Evolutionary conservation across 495 filamentous ascomycete genomes (phyloP), one percentile per base, ranked within the genome.

Genomic region (Hypoxylon perforatum): DNA sequence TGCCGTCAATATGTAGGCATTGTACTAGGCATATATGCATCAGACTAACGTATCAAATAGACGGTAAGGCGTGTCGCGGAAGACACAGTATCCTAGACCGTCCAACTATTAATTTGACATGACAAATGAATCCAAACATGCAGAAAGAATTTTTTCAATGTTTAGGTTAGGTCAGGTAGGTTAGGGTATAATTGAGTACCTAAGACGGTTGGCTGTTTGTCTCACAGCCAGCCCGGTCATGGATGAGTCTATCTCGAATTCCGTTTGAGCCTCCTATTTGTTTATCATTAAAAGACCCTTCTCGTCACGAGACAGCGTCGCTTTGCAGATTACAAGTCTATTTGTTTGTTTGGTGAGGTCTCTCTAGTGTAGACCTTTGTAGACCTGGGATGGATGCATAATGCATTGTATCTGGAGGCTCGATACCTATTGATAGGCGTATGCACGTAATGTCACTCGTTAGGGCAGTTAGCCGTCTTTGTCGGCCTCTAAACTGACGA

Each of bases 291-390:
- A 45, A 11, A n/a, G n/a, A 9, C 22, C 23, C 30, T 42, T 30
- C 55, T 63, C 42, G 48, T 58, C 54, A 57, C 54, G 45, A 59
- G 41, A 25, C 45, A 38, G 46, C 36, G 19, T 25, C n/a, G 52
- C 52, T 12, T 55, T 41, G 52, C 9, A 45, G 22, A 41, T 18
- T 14, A 35, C 30, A n/a, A 12, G 42, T 52, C 39, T 61, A 64
- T 69, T 69, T 69, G 51, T 61, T 69, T 69, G 66, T 64, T 69
- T 69, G 54, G 59, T 46, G 49, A 21, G 66, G 66, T 15, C 60
- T 52, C 56, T 52, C 42, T 33, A 39, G 12, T 56, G 28, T 35
- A 47, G 56, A 53, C 60, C 66, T 56, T 64, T 18, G 25, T 28
- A 28, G 25, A 28, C 25, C 25, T 28, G 25, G 3, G 25, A 3